Percentiles rank a stretch among this genome's conserved stretches.
Evolutionary conservation across 352 stramenopile species (phyloP).

Genomic region (Globisporangium nagaii): DNA sequence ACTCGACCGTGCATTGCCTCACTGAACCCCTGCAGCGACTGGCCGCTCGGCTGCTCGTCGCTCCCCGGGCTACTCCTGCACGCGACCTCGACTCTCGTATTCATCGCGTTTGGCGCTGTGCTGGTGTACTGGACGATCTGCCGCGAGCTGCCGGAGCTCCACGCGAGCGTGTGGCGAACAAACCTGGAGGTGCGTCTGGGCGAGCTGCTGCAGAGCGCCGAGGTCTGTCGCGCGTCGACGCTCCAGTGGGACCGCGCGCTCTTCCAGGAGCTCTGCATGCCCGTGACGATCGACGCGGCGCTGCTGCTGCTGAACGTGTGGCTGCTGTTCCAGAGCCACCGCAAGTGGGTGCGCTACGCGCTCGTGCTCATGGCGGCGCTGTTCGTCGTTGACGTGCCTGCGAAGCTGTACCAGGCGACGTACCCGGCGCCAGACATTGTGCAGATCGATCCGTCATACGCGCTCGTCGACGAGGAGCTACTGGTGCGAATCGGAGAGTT

Average conservation of each 20-base stretch:
- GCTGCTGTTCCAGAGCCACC: slow-evolving; percentile 53
- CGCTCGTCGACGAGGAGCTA: slow-evolving; percentile 70
- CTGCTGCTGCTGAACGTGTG: slow-evolving; percentile 34
- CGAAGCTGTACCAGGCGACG: slow-evolving; percentile 39
- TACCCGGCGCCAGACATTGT: slow-evolving; percentile 55
- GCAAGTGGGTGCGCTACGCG: slow-evolving; percentile 41
- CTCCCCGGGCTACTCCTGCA: slow-evolving; percentile 37
- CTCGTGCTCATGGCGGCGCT: slow-evolving; percentile 36
- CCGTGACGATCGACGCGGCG: slow-evolving; percentile 36
- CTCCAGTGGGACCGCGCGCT: slow-evolving; percentile 38
- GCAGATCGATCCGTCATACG: slow-evolving; percentile 58
- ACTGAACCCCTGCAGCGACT: slow-evolving; percentile 45
- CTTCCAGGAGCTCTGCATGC: slow-evolving; percentile 52
- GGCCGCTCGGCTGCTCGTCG: slow-evolving; percentile 61
- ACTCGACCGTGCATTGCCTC: neutral
- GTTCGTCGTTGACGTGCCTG: slow-evolving; percentile 43
- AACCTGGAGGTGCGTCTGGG: slow-evolving; percentile 34
- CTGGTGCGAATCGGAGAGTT: slow-evolving; percentile 19
- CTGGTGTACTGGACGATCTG: slow-evolving; percentile 63
- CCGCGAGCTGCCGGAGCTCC: slow-evolving; percentile 47
- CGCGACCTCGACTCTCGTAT: slow-evolving; percentile 42
- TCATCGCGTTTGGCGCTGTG: slow-evolving; percentile 32
- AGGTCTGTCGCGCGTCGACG: slow-evolving; percentile 38
- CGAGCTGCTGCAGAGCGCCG: slow-evolving; percentile 25
- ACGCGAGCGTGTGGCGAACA: slow-evolving; percentile 23